Conservation (phyloP, 2,329 filamentous ascomycete species). For the Verticillium dahliae region DNA sequence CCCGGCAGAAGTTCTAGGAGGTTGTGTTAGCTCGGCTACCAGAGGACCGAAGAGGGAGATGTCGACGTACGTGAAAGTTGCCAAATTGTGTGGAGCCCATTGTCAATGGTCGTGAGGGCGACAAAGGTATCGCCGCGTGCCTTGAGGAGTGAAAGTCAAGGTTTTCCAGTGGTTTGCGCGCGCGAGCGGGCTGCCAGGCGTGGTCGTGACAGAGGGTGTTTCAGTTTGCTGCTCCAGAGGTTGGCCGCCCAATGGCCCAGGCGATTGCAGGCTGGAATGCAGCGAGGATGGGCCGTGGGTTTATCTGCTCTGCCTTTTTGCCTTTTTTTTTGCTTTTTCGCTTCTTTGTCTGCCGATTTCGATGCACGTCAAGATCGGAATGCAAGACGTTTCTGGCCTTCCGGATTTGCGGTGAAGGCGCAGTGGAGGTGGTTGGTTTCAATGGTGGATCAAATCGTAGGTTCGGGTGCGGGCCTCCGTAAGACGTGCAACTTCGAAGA, state of each 20-base stretch:
- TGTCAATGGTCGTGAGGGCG: slow-evolving; percentile 14
- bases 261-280: neutral
- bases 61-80: slow-evolving; percentile 45
- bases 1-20: slow-evolving; percentile 69
- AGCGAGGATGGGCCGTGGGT: neutral
- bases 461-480: neutral
- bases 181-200: neutral
- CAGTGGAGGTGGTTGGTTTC: neutral
- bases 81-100: slow-evolving; percentile 59
- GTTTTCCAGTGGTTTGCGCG: neutral
- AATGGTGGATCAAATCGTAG: neutral
- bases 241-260: neutral
- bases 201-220: neutral
- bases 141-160: neutral
- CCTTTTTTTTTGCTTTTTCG: too few species aligned
- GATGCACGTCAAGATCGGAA: neutral
- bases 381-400: neutral
- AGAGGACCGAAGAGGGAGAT: neutral
- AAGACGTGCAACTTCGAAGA: neutral
- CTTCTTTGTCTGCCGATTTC: neutral
- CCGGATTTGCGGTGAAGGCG: neutral
- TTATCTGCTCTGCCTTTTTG: neutral
- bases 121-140: neutral
- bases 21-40: slow-evolving; percentile 12
- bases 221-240: neutral